These are phyloP conservation scores for Umbelopsis vinacea DNA, from an alignment of 192 early-diverging fungal genomes.

Conservation along the genomic window DNA sequence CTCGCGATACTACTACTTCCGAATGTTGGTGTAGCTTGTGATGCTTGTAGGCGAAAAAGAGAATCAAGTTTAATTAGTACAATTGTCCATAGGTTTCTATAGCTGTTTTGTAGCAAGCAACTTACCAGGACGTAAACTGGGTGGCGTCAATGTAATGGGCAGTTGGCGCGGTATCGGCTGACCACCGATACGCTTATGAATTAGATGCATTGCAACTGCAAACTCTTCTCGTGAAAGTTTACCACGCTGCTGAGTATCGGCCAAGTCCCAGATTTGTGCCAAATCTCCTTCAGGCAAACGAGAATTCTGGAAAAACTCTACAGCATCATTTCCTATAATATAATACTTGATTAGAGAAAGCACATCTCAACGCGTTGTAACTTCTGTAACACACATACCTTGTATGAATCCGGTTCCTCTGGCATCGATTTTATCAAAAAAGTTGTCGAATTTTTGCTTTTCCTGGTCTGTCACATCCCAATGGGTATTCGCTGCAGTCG, in stretches of 20 bases:
- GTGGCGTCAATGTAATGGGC: slow-evolving; percentile 63
- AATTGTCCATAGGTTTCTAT: background rate
- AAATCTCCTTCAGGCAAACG: slow-evolving; percentile 39
- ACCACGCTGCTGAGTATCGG: slow-evolving; percentile 66
- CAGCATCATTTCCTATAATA: slow-evolving; percentile 38
- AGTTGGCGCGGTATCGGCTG: slow-evolving; percentile 56
- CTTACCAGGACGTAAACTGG: slow-evolving; percentile 40
- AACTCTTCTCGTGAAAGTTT: slow-evolving; percentile 73
- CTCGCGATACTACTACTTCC: background rate
- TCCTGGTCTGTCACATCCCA: slow-evolving; percentile 84
- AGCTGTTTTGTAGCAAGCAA: background rate
- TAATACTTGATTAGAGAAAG: background rate
- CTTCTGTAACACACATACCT: slow-evolving; percentile 43
- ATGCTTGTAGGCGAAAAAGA: background rate
- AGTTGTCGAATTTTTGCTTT: slow-evolving; percentile 71
- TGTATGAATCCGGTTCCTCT: slow-evolving; percentile 64
- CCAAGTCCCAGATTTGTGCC: slow-evolving; percentile 62
- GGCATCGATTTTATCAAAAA: slow-evolving; percentile 79
- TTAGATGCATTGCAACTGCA: slow-evolving; percentile 82
- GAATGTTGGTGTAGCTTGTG: background rate
- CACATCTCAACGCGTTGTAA: background rate
- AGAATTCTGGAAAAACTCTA: slow-evolving; percentile 48
- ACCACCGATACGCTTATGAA: slow-evolving; percentile 62
- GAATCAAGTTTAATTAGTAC: background rate
- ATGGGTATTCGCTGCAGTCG: slow-evolving; percentile 2